These are phyloP conservation scores for Yarrowia divulgata DNA, from an alignment of 805 yeast species.

Conservation along the genomic window DNA sequence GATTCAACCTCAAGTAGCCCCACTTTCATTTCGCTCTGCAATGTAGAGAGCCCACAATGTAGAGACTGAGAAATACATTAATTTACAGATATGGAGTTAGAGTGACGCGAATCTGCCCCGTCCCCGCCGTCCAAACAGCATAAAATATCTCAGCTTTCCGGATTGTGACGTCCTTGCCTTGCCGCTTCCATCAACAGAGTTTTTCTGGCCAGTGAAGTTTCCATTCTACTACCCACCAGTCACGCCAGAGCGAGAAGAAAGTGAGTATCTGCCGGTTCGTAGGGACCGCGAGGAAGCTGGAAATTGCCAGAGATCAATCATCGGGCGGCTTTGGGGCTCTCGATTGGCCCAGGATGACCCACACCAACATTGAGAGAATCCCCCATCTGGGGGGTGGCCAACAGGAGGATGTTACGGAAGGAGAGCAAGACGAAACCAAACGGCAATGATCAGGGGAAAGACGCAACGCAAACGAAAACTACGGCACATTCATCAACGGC, in stretches of 20 bases:
- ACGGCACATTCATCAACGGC: not conserved
- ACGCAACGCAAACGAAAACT: not conserved
- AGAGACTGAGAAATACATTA: not conserved
- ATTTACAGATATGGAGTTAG: no score
- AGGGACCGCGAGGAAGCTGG: constrained; percentile 5
- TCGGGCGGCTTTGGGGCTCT: not conserved
- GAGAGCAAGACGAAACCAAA: constrained; percentile 3
- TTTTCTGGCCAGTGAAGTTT: constrained; percentile 33
- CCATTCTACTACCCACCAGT: constrained; percentile 37
- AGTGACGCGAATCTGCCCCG: not conserved
- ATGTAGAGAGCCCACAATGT: not conserved
- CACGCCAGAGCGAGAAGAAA: constrained; percentile 38
- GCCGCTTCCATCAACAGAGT: constrained; percentile 37
- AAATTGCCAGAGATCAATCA: constrained; percentile 16
- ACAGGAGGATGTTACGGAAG: not conserved
- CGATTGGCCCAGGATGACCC: constrained; percentile 14
- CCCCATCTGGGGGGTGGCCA: constrained; percentile 11
- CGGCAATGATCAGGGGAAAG: not conserved
- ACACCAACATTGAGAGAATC: not conserved
- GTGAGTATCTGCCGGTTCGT: constrained; percentile 25
- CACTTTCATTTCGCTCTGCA: not conserved
- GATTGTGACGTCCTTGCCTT: constrained; percentile 27
- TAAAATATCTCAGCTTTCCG: constrained; percentile 34
- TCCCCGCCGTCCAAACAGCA: not conserved
- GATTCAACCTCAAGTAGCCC: constrained; percentile 4